Percentiles rank a stretch among this genome's conserved stretches.
Evolutionary conservation across 805 yeast species (phyloP).

Genomic region (Wickerhamomyces sydowiorum): DNA sequence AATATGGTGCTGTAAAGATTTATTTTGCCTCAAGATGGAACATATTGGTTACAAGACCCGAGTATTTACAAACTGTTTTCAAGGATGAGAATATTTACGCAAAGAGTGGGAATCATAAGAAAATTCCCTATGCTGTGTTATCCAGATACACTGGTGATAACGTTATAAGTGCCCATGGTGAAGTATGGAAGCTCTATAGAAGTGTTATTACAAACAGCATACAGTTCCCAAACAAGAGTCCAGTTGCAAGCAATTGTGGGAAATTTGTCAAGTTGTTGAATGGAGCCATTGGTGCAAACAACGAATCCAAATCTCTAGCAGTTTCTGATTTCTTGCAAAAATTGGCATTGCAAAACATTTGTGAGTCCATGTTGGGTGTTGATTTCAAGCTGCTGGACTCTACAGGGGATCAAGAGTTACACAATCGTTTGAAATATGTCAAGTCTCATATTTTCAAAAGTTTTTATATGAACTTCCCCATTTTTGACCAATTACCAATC

Average conservation of each 20-base stretch:
- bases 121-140: constrained; percentile 49
- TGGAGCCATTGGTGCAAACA: constrained; percentile 6
- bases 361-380: constrained; percentile 45
- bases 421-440: constrained; percentile 34
- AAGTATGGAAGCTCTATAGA: constrained; percentile 45
- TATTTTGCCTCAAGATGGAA: constrained; percentile 62
- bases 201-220: constrained; percentile 38
- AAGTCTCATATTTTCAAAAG: constrained; percentile 52
- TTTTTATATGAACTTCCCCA: constrained; percentile 49
- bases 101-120: constrained; percentile 55
- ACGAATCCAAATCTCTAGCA: constrained; percentile 6
- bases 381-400: constrained; percentile 35
- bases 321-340: constrained; percentile 41
- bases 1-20: constrained; percentile 51
- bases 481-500: constrained; percentile 42
- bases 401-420: constrained; percentile 24
- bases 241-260: constrained; percentile 33
- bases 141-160: constrained; percentile 56
- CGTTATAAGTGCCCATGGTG: constrained; percentile 53
- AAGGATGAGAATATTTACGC: constrained; percentile 45
- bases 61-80: constrained; percentile 38
- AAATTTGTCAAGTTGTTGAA: constrained; percentile 26
- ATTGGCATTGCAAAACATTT: constrained; percentile 42
- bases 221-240: constrained; percentile 39
- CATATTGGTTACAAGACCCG: constrained; percentile 45